phyloP scores from a whole-genome alignment of 2,329 filamentous ascomycete species.

The Stagonosporopsis rhizophila region DNA sequence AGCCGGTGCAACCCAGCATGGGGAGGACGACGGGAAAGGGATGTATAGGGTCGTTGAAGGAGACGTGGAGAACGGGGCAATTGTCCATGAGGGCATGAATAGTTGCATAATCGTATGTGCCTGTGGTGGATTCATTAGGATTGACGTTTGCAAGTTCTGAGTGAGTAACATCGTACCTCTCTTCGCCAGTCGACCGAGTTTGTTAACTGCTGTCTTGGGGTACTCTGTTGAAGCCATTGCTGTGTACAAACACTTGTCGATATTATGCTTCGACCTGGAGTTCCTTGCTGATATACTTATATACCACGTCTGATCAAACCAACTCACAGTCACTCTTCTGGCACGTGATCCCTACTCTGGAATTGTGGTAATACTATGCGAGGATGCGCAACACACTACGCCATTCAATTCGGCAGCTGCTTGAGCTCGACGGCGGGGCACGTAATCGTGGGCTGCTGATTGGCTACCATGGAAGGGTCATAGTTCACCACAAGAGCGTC shows the following conservation, averaged over 20 bases:
- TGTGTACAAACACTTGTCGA: not conserved
- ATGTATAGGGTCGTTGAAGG: constrained; percentile 42
- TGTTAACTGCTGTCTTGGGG: constrained; percentile 37
- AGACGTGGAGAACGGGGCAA: constrained; percentile 45
- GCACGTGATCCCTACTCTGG: not conserved
- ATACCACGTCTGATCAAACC: not conserved
- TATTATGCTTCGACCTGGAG: not conserved
- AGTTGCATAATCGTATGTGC: constrained; percentile 44
- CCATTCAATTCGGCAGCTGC: not conserved
- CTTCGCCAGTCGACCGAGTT: constrained; percentile 38
- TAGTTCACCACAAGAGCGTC: not conserved
- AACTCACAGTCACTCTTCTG: not conserved
- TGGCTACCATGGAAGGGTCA: not conserved
- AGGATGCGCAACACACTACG: not conserved
- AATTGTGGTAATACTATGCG: constrained; percentile 12
- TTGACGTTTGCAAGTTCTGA: not conserved
- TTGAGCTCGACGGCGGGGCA: not conserved
- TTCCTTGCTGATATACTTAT: not conserved
- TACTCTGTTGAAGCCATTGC: constrained; percentile 30
- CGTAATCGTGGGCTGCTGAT: constrained; percentile 9
- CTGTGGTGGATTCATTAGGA: constrained; percentile 17
- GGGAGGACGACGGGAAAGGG: constrained; percentile 63
- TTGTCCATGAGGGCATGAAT: constrained; percentile 45
- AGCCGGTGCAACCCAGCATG: constrained; percentile 50
- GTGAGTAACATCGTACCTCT: constrained; percentile 26